Base-by-base conservation (phyloP, 1,284 basidiomycete genomes). In the Coniferiporia sulphurascens region DNA sequence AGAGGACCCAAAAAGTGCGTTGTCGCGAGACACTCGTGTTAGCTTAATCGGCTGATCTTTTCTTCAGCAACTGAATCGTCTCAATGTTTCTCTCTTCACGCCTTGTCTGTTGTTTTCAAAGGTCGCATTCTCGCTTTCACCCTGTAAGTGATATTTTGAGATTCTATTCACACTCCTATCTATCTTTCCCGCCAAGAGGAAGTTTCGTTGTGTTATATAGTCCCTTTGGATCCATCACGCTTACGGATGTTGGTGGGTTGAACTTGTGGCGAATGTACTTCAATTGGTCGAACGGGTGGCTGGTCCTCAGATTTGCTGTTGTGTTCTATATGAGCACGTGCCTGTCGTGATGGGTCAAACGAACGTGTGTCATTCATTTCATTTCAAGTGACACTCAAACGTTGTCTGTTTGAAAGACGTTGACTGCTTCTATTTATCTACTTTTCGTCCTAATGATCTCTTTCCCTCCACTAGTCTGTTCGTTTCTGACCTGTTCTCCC, bases 51-150 rank as follows among this genome's bases (percentile, higher is more conserved):
- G 38, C 2, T 41, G 52, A 36, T 15, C 12, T 45, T 21, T 22
- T 55, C 43, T 58, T 12, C 69, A 91, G 87, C 82, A 87, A 82
- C 73, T 92, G 21, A 92, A 91, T 66, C 77, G 81, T 38, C 75
- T 93, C 56, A 93, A 94, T 69, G 83, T 97, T 27, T 91, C 90
- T 0, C 81, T 97, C 41, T 95, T 97, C 74, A 98, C 95, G 0
- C 95, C 95, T 0, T 89, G 91, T 0, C 83, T 98, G 17, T 79
- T 97, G 27, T 97, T 97, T 74, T 93, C 91, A 41, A 98, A 97
- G 77, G 94, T 96, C 21, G 89, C 93, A 0, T 91, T 91, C 72
- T 88, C 85, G 71, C 72, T 89, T 22, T 83, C 86, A 0, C 87
- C 87, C 69, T 82, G 87, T 81, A 66, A 34, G 78, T 21, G 8